These are phyloP conservation scores for Populus hybrid DNA, from an alignment of 441 rosid genomes.

Conservation along the genomic window DNA sequence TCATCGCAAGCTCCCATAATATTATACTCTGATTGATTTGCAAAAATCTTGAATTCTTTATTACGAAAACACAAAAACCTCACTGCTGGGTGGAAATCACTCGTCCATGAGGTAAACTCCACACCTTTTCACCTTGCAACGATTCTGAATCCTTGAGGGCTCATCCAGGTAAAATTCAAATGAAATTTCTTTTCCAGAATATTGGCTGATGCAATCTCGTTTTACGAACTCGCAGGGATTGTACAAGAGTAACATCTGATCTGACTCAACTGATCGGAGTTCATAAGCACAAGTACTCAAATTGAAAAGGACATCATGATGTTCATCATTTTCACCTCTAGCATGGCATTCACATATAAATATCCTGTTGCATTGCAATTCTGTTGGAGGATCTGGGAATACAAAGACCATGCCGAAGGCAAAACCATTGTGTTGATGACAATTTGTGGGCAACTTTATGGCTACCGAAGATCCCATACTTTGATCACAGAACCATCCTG, in stretches of 20 bases:
- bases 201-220: not conserved
- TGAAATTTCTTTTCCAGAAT: not conserved
- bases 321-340: not conserved
- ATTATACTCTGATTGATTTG: not conserved
- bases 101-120: not conserved
- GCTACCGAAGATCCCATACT: constrained; percentile 10
- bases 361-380: not conserved
- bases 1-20: not conserved
- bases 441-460: not conserved
- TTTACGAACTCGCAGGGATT: not conserved
- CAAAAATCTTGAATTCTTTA: not conserved
- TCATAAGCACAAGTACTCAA: not conserved
- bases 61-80: not conserved
- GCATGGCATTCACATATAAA: not conserved
- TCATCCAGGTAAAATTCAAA: not conserved
- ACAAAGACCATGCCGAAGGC: not conserved
- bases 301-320: not conserved
- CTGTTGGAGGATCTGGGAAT: not conserved
- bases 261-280: not conserved
- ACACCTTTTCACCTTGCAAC: not conserved
- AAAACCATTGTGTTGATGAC: not conserved
- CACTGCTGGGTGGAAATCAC: not conserved
- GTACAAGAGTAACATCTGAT: not conserved
- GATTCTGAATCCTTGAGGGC: not conserved
- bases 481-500: not conserved